A percentile compares a stretch with the other conserved stretches of the same genome.
Conservation (phyloP, 2,329 filamentous ascomycete genomes). For the Venturia asperata region DNA sequence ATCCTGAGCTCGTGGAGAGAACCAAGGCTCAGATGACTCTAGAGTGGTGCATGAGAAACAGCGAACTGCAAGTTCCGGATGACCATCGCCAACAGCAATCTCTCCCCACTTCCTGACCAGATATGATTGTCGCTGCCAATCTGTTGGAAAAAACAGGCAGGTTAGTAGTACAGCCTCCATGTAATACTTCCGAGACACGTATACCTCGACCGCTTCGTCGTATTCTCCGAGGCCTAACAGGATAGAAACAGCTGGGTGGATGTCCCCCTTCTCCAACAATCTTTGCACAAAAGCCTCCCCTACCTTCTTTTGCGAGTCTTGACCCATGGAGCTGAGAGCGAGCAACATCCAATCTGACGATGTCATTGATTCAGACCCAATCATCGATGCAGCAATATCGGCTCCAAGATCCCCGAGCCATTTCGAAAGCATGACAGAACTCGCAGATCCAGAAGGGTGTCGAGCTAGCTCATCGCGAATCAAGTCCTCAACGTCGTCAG, state of each 20-base stretch:
- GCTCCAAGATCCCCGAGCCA: conserved; percentile 85
- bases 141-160: conserved; percentile 70
- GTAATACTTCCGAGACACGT: conserved; percentile 81
- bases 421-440: conserved; percentile 75
- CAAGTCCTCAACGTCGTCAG: conserved; percentile 71
- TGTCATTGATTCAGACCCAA: conserved; percentile 75
- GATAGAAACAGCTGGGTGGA: conserved; percentile 87
- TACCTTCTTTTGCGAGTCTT: conserved; percentile 74
- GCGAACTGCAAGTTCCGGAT: conserved; percentile 83
- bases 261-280: conserved; percentile 78
- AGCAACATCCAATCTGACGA: conserved; percentile 96
- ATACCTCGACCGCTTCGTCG: conserved; percentile 93
- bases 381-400: conserved; percentile 71
- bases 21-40: conserved; percentile 81
- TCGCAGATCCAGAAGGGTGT: conserved; percentile 54
- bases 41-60: conserved; percentile 88
- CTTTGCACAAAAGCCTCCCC: conserved; percentile 86
- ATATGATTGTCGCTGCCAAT: conserved; percentile 86
- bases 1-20: conserved; percentile 69
- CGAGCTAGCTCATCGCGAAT: conserved; percentile 69
- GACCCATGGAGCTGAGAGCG: conserved; percentile 78
- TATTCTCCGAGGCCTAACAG: conserved; percentile 86
- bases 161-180: conserved; percentile 90
- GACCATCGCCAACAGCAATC: conserved; percentile 75
- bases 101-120: conserved; percentile 94